Evolutionary conservation across 2,329 filamentous ascomycete genomes (phyloP), one percentile per base, ranked within the genome.

Genomic region (Aureobasidium melanogenum): DNA sequence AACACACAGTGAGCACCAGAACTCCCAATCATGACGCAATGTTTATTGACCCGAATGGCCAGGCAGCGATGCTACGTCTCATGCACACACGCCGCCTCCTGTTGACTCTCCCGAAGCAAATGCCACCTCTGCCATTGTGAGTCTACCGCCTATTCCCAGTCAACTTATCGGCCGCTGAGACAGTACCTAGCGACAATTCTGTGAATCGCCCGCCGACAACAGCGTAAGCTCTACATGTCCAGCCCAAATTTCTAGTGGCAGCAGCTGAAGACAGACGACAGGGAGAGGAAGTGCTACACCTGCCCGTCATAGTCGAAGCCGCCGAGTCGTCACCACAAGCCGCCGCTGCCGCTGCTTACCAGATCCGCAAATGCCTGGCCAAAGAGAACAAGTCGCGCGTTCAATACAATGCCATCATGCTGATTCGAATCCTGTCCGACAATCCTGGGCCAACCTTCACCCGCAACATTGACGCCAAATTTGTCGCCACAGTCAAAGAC

Each of bases 401-500:
- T 67, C 93, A 97, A 74, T 97, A 97, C 81, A 97, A 97, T 76
- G 88, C 91, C 65, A 86, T 97, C 69, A 97, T 97, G 94, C 83
- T 99, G 61, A 81, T 95, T 67, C 88, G 93, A 64, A 99, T 99
- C 69, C 79, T 99, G 66, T 82, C 86, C 67, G 92, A 97, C 73
- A 97, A 99, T 72, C 94, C 94, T 0, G 93, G 93, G 32, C 82
- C 83, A 58, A 91, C 86, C 1, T 99, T 99, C 70, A 96, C 93
- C n/a, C 84, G 88, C 66, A 92, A 96, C 72, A 75, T 97, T 44
- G 92, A 97, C 74, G 82, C 86, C 70, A 90, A 90, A 69, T 97
- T 97, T 70, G 84, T 89, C 58, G 82, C 87, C 44, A 85, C 85
- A 0, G 76, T 89, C 17, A 93, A 92, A 75, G 83, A 89, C 44